These are phyloP conservation scores for Pestalotiopsis sp. DNA, from an alignment of 2,329 filamentous ascomycete species.

Conservation along the genomic window DNA sequence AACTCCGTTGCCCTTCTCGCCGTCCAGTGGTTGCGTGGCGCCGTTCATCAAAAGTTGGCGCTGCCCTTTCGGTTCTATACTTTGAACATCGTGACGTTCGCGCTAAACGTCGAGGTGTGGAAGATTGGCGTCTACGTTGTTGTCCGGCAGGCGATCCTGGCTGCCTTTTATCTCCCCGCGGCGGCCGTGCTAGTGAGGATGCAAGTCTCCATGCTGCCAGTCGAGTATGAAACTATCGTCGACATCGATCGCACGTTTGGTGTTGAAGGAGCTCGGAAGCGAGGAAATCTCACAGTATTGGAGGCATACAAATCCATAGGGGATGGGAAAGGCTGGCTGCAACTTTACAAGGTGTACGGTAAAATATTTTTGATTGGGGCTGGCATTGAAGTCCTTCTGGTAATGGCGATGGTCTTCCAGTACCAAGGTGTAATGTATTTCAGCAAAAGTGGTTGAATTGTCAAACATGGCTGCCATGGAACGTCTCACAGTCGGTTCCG, in stretches of 20 bases:
- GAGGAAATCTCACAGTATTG: conserved; percentile 64
- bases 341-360: conserved; percentile 69
- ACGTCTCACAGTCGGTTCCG: too few relatives aligned
- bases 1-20: neutral
- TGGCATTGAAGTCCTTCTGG: neutral
- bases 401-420: too few relatives aligned
- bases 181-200: conserved; percentile 74
- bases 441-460: too few relatives aligned
- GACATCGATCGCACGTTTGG: conserved; percentile 84
- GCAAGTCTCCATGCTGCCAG: conserved; percentile 79
- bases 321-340: conserved; percentile 64
- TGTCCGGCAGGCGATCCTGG: conserved; percentile 23
- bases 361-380: conserved; percentile 61
- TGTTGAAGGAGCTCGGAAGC: conserved; percentile 64
- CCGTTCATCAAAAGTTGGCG: too few relatives aligned
- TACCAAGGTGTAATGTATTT: too few relatives aligned
- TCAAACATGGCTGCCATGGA: too few relatives aligned
- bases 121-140: conserved; percentile 45
- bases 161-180: conserved; percentile 70
- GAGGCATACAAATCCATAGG: conserved; percentile 79
- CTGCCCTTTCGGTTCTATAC: neutral
- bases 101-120: conserved; percentile 35
- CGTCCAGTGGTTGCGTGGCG: neutral
- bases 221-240: conserved; percentile 78
- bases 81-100: neutral